Percentiles rank a stretch among this genome's conserved stretches.
Conservation (phyloP, 768 basidiomycete species). For the Suillus discolor region DNA sequence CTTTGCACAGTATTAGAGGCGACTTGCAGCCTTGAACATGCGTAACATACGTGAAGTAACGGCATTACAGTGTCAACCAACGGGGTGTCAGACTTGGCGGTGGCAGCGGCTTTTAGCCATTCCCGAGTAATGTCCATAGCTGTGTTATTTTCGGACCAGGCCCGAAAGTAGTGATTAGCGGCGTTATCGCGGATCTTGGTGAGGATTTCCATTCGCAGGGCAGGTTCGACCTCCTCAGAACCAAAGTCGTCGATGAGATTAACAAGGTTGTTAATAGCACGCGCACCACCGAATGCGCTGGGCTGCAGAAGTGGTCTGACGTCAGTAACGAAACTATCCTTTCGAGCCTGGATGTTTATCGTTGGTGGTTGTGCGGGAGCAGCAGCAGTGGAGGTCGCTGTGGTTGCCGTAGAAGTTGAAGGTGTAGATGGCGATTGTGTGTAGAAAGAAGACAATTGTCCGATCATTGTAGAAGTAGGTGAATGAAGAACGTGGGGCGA, state of each 20-base stretch:
- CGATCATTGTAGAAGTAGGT: constrained; percentile 42
- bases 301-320: constrained; percentile 61
- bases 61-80: constrained; percentile 83
- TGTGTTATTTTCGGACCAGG: constrained; percentile 75
- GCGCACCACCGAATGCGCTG: constrained; percentile 65
- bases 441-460: constrained; percentile 42
- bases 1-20: constrained; percentile 35
- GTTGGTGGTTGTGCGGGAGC: constrained; percentile 32
- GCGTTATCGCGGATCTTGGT: constrained; percentile 83
- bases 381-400: constrained; percentile 26
- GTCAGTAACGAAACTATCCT: constrained; percentile 51
- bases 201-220: constrained; percentile 73
- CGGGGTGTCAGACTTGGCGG: constrained; percentile 53
- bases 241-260: constrained; percentile 61
- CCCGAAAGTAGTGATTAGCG: constrained; percentile 84
- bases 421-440: constrained; percentile 28
- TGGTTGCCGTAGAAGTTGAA: constrained; percentile 15
- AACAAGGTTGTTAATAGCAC: constrained; percentile 66
- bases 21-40: constrained; percentile 10
- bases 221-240: constrained; percentile 60
- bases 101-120: constrained; percentile 76
- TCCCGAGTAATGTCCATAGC: constrained; percentile 82
- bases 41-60: constrained; percentile 73
- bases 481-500: constrained; percentile 72
- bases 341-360: constrained; percentile 52